Evolutionary conservation across 441 rosid species (phyloP), one percentile per base, ranked within the genome.

Genomic region (Euphorbia schlechtendalii): DNA sequence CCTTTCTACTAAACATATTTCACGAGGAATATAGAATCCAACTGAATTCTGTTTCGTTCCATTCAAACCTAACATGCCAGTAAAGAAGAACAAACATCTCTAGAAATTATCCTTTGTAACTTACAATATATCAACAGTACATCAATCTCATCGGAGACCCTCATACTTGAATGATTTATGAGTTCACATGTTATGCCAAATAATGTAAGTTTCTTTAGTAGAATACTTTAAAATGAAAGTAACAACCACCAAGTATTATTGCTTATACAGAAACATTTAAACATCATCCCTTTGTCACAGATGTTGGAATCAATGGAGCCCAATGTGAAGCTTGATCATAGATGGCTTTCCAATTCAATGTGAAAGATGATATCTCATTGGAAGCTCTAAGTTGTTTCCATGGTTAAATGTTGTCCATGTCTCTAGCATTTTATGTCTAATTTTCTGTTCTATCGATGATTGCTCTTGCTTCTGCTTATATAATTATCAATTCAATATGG

Each of bases 231-330:
- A 13, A 14, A 17, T 49, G 12, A 24, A n/a, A 13, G 28, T 25
- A 60, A 43, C 36, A 54, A 30, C 22, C 45, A 57, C 9, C 27
- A n/a, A 5, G 12, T 49, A n/a, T 66, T 58, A 52, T 27, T 41
- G 36, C 54, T 22, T 43, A 41, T 38, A 41, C 21, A 25, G 20
- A 10, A 41, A 30, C 10, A 45, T 48, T 30, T 7, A 51, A 22
- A 57, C 67, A 77, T 34, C 10, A 53, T 52, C 52, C 34, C 10
- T 69, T 40, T 71, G 65, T 55, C 51, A 65, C 84, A 78, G 84
- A 71, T 63, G 52, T 18, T 51, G 63, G 66, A 62, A 73, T 59
- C 64, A 66, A 54, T 48, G 8, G 72, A 66, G 49, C 60, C 69
- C 43, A 75, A 52, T 3, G 62, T 65, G 69, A 68, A 68, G 73